Evolutionary conservation across 2,329 filamentous ascomycete species (phyloP).

Genomic region (Aureobasidium sp.): DNA sequence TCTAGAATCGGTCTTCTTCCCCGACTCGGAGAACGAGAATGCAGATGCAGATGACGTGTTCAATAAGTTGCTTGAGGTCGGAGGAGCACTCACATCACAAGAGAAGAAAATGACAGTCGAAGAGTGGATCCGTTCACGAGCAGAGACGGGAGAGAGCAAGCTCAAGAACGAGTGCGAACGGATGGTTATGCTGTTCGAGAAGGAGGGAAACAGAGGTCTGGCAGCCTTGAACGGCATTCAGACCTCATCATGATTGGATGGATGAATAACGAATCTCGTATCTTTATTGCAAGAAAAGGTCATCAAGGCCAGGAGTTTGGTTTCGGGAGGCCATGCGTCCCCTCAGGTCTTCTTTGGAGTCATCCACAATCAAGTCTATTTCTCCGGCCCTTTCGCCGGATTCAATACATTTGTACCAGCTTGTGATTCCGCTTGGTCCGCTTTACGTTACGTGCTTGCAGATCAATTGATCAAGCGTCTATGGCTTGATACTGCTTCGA

Average conservation of each 20-base stretch:
- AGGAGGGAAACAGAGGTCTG: constrained; percentile 83
- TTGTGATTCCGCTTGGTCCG: background rate
- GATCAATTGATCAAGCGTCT: background rate
- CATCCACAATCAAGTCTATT: background rate
- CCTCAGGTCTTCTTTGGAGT: background rate
- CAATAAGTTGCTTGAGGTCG: constrained; percentile 45
- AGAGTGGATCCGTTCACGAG: constrained; percentile 90
- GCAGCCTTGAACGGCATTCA: constrained; percentile 78
- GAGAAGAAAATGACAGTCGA: constrained; percentile 95
- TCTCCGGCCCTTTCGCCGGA: background rate
- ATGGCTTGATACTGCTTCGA: background rate
- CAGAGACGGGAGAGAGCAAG: constrained; percentile 80
- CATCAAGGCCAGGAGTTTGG: background rate
- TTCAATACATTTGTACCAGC: background rate
- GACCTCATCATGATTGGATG: constrained; percentile 21
- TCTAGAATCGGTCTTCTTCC: constrained; percentile 74
- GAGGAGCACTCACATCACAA: constrained; percentile 70
- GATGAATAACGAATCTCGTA: constrained; percentile 10
- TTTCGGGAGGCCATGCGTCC: background rate
- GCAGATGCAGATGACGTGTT: constrained; percentile 57
- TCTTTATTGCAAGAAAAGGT: background rate
- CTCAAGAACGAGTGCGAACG: constrained; percentile 84
- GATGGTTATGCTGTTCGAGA: constrained; percentile 85
- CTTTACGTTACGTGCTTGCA: background rate
- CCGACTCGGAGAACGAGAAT: constrained; percentile 42